Evolutionary conservation across 1,284 basidiomycete species (phyloP).

Genomic region (Fistulinella cinereoalba): DNA sequence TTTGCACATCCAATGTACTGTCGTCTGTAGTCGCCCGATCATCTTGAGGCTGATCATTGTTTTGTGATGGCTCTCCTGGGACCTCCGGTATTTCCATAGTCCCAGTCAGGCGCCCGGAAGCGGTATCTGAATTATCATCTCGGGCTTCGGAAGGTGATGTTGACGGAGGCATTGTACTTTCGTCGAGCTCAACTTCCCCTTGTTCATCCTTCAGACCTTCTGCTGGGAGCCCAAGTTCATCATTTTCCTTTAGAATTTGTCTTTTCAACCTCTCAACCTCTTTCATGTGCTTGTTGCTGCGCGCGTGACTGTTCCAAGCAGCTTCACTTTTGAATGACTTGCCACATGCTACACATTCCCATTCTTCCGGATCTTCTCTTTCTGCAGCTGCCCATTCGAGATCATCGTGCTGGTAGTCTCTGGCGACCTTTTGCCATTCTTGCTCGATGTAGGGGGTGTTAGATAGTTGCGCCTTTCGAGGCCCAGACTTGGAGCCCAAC

Average conservation of each 20-base stretch:
- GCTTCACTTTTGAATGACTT: constrained; percentile 92
- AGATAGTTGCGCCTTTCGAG: constrained; percentile 16
- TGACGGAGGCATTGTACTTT: constrained; percentile 10
- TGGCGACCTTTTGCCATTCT: constrained; percentile 74
- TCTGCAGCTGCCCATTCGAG: constrained; percentile 69
- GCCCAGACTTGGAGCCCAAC: constrained; percentile 15
- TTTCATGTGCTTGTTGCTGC: constrained; percentile 93
- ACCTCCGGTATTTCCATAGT: not conserved
- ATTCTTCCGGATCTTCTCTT: constrained; percentile 72
- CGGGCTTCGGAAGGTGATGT: constrained; percentile 20
- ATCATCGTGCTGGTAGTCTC: constrained; percentile 48
- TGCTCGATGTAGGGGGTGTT: constrained; percentile 64
- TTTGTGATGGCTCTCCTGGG: constrained; percentile 5
- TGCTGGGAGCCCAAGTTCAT: constrained; percentile 49
- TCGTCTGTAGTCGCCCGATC: not conserved
- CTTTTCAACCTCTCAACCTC: constrained; percentile 74
- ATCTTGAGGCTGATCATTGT: constrained; percentile 1
- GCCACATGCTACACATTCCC: constrained; percentile 95
- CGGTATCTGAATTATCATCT: constrained; percentile 14
- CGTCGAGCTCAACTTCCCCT: constrained; percentile 13
- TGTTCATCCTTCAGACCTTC: constrained; percentile 29
- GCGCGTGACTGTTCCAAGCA: constrained; percentile 94
- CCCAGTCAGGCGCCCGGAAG: not conserved
- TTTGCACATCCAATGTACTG: not conserved
- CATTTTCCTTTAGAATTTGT: constrained; percentile 78